A percentile compares a stretch with the other conserved stretches of the same genome.
These are phyloP conservation scores for Agrocybe pediades DNA, from an alignment of 768 basidiomycete genomes.

Conservation along the genomic window DNA sequence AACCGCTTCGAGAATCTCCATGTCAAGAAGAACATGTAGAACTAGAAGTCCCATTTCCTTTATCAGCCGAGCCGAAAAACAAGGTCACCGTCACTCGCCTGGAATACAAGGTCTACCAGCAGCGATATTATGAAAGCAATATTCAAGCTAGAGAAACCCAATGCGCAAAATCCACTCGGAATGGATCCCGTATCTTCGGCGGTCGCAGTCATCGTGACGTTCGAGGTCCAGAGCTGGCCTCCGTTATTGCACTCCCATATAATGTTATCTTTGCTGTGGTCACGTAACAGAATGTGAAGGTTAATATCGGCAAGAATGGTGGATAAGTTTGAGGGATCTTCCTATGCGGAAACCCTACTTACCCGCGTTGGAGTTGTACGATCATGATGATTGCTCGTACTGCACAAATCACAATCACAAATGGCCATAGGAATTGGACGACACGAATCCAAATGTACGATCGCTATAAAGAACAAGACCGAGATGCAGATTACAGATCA, in stretches of 20 bases:
- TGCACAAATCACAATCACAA: slow-evolving; percentile 64
- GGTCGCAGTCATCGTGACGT: slow-evolving; percentile 40
- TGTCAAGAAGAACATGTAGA: slow-evolving; percentile 76
- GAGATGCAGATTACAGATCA: slow-evolving; percentile 17
- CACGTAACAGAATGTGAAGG: slow-evolving; percentile 9
- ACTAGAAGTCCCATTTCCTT: slow-evolving; percentile 38
- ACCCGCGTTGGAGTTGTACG: slow-evolving; percentile 72
- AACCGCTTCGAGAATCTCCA: slow-evolving; percentile 76
- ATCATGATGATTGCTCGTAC: slow-evolving; percentile 74
- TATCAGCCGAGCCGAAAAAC: slow-evolving; percentile 20
- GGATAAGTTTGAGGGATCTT: slow-evolving; percentile 2
- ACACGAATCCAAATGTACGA: slow-evolving; percentile 71
- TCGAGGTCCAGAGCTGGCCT: slow-evolving; percentile 58
- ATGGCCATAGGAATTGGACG: slow-evolving; percentile 69
- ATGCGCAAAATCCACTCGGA: slow-evolving; percentile 57
- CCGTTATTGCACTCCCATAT: slow-evolving; percentile 75
- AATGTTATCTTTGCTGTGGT: slow-evolving; percentile 63
- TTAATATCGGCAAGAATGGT: slow-evolving; percentile 17
- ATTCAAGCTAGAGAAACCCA: slow-evolving; percentile 62
- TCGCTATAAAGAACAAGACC: slow-evolving; percentile 41
- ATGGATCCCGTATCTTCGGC: slow-evolving; percentile 39
- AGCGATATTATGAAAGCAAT: slow-evolving; percentile 66
- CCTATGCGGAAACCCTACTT: slow-evolving; percentile 19
- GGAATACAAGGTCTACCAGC: slow-evolving; percentile 65
- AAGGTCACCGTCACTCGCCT: slow-evolving; percentile 45